These are phyloP conservation scores for Trichothecium sympodiale DNA, from an alignment of 2,329 filamentous ascomycete genomes.

Conservation along the genomic window DNA sequence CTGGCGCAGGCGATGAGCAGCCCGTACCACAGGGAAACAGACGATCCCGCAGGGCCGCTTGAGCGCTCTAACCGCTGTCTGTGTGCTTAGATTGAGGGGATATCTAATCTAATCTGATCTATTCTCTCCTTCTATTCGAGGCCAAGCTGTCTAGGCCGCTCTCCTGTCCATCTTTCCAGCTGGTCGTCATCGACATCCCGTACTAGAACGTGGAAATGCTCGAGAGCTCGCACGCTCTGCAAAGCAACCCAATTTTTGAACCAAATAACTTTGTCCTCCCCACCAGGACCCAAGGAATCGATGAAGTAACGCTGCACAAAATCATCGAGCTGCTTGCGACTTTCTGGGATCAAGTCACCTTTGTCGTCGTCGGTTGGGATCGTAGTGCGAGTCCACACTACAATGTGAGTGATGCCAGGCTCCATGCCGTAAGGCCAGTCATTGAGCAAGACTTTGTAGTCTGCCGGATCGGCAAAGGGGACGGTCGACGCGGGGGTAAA, in stretches of 20 bases:
- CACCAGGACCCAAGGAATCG: constrained; percentile 37
- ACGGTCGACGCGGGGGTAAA: constrained; percentile 38
- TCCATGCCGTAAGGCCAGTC: constrained; percentile 88
- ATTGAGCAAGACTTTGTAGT: constrained; percentile 67
- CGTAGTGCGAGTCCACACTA: constrained; percentile 81
- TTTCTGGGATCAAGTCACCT: constrained; percentile 62
- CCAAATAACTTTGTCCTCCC: constrained; percentile 55
- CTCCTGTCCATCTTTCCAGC: constrained; percentile 41
- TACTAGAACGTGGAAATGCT: constrained; percentile 78
- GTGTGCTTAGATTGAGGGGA: not conserved
- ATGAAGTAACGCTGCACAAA: constrained; percentile 65
- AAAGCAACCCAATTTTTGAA: constrained; percentile 90
- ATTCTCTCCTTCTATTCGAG: constrained; percentile 6
- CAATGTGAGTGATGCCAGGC: constrained; percentile 61
- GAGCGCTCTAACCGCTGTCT: constrained; percentile 5
- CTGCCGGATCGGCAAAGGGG: constrained; percentile 42
- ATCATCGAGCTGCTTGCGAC: constrained; percentile 49
- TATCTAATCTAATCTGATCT: constrained; percentile 3
- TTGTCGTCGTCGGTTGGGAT: constrained; percentile 60
- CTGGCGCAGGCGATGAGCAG: constrained; percentile 15
- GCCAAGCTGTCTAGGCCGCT: constrained; percentile 21
- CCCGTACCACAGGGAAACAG: constrained; percentile 34
- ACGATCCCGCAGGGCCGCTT: constrained; percentile 43
- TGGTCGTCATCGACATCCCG: constrained; percentile 39
- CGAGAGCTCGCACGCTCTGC: constrained; percentile 77